Percentiles rank a stretch among this genome's conserved stretches.
phyloP scores from a whole-genome alignment of 1,284 basidiomycete genomes.

The Takashimella tepidaria region DNA sequence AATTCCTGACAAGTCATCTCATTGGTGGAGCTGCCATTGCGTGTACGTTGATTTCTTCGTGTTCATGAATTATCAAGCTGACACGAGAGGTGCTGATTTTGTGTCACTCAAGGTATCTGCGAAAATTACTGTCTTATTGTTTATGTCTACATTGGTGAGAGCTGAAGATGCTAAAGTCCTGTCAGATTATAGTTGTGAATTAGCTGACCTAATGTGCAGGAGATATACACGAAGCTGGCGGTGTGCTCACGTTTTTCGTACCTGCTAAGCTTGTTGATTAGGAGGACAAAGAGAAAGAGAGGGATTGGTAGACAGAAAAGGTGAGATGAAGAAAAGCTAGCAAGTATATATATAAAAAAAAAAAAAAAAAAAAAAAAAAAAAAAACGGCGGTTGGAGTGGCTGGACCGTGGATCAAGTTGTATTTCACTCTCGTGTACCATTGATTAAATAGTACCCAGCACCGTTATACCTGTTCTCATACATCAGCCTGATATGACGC shows the following conservation, averaged over 20 bases:
- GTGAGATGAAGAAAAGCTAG: too few species aligned
- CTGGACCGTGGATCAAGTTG: too few species aligned
- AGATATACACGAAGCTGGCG: constrained; percentile 70
- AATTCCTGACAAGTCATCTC: constrained; percentile 75
- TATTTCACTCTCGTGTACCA: too few species aligned
- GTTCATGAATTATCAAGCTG: neutral
- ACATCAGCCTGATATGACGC: too few species aligned
- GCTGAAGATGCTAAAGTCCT: neutral
- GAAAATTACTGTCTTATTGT: constrained; percentile 78
- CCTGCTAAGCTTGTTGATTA: constrained; percentile 49
- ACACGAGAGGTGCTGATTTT: neutral
- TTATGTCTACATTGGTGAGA: constrained; percentile 73
- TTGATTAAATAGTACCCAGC: too few species aligned
- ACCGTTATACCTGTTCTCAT: too few species aligned
- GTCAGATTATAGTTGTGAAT: neutral
- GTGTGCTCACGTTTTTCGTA: constrained; percentile 83
- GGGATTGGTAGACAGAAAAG: too few species aligned
- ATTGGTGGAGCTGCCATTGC: constrained; percentile 83
- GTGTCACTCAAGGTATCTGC: constrained; percentile 65
- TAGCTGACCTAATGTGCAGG: constrained; percentile 39
- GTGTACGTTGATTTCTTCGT: constrained; percentile 52
- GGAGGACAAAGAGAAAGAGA: too few species aligned
- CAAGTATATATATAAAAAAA: too few species aligned
- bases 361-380: too few species aligned
- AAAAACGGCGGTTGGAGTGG: too few species aligned